Evolutionary conservation across 2,329 filamentous ascomycete genomes (phyloP).

Genomic region (Xylaria sp.): DNA sequence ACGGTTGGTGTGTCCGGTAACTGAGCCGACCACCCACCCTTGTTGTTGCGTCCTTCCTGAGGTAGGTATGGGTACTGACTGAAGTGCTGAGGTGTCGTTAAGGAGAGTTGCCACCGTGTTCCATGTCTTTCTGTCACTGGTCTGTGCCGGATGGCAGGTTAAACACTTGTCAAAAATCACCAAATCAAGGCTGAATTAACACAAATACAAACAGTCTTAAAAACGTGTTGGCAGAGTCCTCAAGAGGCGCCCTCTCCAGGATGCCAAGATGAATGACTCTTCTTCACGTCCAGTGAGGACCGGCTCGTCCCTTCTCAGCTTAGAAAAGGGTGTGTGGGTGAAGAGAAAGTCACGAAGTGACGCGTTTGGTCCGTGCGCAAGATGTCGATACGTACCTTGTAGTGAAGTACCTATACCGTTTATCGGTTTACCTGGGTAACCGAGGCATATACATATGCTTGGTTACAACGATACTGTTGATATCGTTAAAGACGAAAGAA

Average conservation of each 20-base stretch:
- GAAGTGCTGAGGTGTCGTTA: background rate
- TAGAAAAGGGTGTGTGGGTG: background rate
- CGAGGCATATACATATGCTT: too few species aligned
- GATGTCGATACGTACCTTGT: too few species aligned
- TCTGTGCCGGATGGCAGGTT: background rate
- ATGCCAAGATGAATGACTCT: background rate
- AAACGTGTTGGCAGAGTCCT: background rate
- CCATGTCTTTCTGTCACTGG: background rate
- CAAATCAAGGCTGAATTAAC: background rate
- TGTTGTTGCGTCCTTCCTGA: background rate
- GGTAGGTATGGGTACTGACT: too few species aligned
- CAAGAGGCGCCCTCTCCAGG: background rate
- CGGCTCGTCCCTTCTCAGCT: background rate
- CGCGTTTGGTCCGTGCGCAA: too few species aligned
- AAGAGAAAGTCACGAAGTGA: too few species aligned
- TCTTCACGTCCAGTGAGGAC: background rate
- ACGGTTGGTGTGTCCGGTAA: background rate
- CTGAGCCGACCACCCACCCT: background rate
- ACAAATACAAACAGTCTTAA: background rate
- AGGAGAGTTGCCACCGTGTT: background rate
- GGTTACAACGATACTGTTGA: too few species aligned
- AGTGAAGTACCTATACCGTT: too few species aligned
- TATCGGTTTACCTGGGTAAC: too few species aligned
- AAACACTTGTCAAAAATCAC: background rate
- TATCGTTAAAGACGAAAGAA: too few species aligned